Conservation (phyloP, 345 rosid species). For the Eucalyptus pauciflora region DNA sequence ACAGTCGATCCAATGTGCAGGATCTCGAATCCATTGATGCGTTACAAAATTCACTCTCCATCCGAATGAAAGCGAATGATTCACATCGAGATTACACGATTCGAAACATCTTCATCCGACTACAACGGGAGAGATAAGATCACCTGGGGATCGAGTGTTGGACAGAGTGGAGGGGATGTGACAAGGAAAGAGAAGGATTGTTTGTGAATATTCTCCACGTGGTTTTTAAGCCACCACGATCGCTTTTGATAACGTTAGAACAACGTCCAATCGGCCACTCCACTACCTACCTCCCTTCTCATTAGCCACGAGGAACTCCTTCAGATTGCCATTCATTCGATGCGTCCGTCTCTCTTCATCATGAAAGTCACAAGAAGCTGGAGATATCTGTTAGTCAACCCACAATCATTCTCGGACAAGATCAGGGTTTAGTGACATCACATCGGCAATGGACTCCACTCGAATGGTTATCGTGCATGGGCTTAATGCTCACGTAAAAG, state of each 20-base stretch:
- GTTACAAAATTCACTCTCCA: not conserved
- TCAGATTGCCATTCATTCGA: not conserved
- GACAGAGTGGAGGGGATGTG: not conserved
- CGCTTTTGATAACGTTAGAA: not conserved
- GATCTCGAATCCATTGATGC: not conserved
- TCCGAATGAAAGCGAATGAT: not conserved
- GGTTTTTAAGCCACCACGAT: not conserved
- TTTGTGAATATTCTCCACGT: not conserved
- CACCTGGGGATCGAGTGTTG: not conserved
- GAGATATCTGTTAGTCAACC: not conserved
- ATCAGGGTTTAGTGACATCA: not conserved
- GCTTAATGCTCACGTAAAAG: not conserved
- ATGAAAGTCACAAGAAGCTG: not conserved
- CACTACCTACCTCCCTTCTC: not conserved
- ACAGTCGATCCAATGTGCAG: not conserved
- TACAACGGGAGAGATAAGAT: not conserved
- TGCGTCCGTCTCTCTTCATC: not conserved
- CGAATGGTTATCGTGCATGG: not conserved
- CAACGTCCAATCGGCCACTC: not conserved
- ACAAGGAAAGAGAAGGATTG: not conserved
- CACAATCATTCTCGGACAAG: not conserved
- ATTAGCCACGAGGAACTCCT: not conserved
- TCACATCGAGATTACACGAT: not conserved
- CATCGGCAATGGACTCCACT: not conserved
- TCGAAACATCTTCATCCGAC: not conserved